Evolutionary conservation across 495 filamentous ascomycete genomes (phyloP).

Genomic region (Schizothecium vesticola): DNA sequence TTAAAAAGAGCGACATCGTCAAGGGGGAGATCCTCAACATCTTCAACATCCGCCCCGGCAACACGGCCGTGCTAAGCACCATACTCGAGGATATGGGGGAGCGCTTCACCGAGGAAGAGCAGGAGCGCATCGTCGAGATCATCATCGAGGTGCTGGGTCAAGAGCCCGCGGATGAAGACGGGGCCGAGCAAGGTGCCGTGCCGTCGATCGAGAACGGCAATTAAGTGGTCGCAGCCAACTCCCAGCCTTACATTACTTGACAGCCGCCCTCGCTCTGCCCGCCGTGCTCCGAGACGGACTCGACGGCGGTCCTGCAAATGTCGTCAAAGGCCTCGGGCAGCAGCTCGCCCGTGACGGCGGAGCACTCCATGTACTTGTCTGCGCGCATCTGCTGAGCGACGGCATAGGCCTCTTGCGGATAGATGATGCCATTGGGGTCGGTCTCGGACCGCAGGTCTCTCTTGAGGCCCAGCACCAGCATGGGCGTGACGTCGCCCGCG

Average conservation of each 20-base stretch:
- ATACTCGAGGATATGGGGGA: conserved; percentile 43
- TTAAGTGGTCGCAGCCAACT: conserved; percentile 3
- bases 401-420: conserved; percentile 67
- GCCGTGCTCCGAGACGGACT: conserved; percentile 46
- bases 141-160: conserved; percentile 39
- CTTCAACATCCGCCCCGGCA: conserved; percentile 40
- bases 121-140: conserved; percentile 38
- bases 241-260: conserved; percentile 26
- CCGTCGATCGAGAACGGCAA: conserved; percentile 29
- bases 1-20: conserved; percentile 32
- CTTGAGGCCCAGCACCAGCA: conserved; percentile 78
- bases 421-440: conserved; percentile 63
- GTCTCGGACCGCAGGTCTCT: conserved; percentile 63
- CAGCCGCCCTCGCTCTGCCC: conserved; percentile 44
- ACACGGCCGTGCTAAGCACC: conserved; percentile 31
- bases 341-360: conserved; percentile 79
- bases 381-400: conserved; percentile 75
- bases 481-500: conserved; percentile 53
- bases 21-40: conserved; percentile 44
- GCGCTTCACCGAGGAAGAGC: conserved; percentile 40
- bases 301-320: conserved; percentile 63
- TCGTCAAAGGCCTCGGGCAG: conserved; percentile 68
- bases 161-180: conserved; percentile 20
- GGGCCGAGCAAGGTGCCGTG: conserved; percentile 19
- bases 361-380: conserved; percentile 89